Evolutionary conservation across 768 basidiomycete species (phyloP).

Genomic region (Russula brevipes): DNA sequence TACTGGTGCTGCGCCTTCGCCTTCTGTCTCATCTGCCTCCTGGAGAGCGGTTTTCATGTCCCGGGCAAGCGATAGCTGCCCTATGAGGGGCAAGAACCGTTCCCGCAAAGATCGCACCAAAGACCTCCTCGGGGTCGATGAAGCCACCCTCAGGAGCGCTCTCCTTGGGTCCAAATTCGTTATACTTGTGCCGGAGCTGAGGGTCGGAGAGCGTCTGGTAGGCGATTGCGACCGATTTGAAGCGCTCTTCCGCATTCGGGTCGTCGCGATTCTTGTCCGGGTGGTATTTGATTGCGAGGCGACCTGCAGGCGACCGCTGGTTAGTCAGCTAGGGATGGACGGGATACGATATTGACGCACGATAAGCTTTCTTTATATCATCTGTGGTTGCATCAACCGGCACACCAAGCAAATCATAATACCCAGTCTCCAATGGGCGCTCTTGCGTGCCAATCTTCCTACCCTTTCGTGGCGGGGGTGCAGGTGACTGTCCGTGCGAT

Average conservation of each 20-base stretch:
- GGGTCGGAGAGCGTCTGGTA: constrained; percentile 83
- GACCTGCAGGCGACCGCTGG: constrained; percentile 41
- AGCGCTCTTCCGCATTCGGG: constrained; percentile 78
- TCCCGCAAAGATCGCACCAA: constrained; percentile 86
- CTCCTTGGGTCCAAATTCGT: constrained; percentile 85
- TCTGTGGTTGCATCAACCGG: constrained; percentile 69
- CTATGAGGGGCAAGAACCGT: constrained; percentile 80
- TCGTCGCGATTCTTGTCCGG: constrained; percentile 92
- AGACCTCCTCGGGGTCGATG: constrained; percentile 76
- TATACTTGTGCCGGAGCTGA: constrained; percentile 73
- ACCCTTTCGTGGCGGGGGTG: constrained; percentile 40
- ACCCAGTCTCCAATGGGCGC: constrained; percentile 81
- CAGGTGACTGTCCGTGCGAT: constrained; percentile 11
- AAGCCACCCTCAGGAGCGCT: constrained; percentile 78
- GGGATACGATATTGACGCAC: constrained; percentile 38
- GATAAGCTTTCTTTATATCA: constrained; percentile 89
- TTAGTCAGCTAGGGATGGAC: background rate
- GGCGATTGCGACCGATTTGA: constrained; percentile 87
- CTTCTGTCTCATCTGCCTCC: constrained; percentile 67
- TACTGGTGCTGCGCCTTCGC: constrained; percentile 36
- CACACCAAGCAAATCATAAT: constrained; percentile 82
- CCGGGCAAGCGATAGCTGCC: constrained; percentile 77
- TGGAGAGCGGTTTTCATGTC: constrained; percentile 94
- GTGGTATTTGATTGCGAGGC: constrained; percentile 85
- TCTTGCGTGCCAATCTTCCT: constrained; percentile 88